Evolutionary conservation across 805 yeast genomes (phyloP).

Genomic region (Candida quercuum): DNA sequence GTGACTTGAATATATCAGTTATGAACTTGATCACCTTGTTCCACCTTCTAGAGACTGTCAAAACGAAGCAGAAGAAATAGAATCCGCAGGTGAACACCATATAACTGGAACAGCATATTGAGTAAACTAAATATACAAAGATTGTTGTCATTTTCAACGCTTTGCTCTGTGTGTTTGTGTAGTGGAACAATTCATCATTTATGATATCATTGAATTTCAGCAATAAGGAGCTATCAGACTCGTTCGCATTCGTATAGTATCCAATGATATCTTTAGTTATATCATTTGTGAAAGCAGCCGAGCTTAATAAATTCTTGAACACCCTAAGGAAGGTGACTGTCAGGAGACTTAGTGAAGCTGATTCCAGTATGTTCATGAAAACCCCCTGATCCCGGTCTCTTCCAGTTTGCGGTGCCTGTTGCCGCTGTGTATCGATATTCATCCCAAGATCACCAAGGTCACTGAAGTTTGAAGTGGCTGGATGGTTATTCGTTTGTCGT

Average conservation of each 20-base stretch:
- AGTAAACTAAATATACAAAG: constrained; percentile 8
- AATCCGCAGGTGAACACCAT: constrained; percentile 12
- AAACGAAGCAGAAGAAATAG: constrained; percentile 10
- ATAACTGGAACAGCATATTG: constrained; percentile 11
- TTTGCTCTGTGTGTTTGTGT: not conserved
- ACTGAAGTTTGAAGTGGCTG: no score
- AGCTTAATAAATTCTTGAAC: constrained; percentile 7
- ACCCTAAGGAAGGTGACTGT: constrained; percentile 9
- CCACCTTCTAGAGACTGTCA: constrained; percentile 15
- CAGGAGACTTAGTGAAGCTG: constrained; percentile 4
- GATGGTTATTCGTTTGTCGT: no score
- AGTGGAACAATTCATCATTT: not conserved
- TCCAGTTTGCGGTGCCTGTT: no score
- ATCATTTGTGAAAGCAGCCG: constrained; percentile 13
- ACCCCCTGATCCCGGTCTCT: not conserved
- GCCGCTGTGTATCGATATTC: not conserved
- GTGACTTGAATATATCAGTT: not conserved
- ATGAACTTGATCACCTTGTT: not conserved
- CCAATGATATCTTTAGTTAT: constrained; percentile 11
- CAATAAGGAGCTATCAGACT: not conserved
- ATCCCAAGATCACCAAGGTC: no score
- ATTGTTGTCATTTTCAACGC: constrained; percentile 8
- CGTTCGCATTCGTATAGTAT: not conserved
- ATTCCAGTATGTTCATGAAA: constrained; percentile 6
- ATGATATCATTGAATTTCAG: constrained; percentile 5